phyloP scores from a whole-genome alignment of 257 asterid species.

The Solanum bukasovii region DNA sequence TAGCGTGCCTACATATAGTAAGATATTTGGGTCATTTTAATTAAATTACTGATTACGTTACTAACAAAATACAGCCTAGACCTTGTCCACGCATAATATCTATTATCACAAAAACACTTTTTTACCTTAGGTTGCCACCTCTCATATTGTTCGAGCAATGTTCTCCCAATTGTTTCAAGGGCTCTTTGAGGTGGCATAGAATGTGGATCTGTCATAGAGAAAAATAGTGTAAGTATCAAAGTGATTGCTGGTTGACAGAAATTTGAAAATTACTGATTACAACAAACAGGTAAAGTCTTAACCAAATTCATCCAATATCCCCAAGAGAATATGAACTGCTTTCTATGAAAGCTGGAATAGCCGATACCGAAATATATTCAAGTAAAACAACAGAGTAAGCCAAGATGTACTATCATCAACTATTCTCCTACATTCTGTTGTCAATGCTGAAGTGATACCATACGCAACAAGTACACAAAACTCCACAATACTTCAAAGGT shows the following conservation, averaged over 20 bases:
- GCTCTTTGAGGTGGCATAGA: slow-evolving; percentile 58
- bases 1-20: slow-evolving; percentile 56
- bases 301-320: neutral
- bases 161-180: slow-evolving; percentile 46
- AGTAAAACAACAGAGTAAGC: neutral
- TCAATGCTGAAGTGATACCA: neutral
- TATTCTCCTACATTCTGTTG: neutral
- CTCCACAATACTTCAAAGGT: neutral
- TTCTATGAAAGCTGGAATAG: neutral
- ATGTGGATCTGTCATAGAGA: slow-evolving; percentile 50
- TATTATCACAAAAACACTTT: neutral
- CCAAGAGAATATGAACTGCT: neutral
- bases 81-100: neutral
- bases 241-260: neutral
- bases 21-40: neutral
- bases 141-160: slow-evolving; percentile 46
- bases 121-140: slow-evolving; percentile 80
- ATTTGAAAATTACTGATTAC: neutral
- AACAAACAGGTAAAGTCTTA: neutral
- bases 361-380: neutral
- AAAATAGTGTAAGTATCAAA: neutral
- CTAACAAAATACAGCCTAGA: neutral
- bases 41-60: neutral
- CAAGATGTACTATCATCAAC: neutral
- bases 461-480: neutral